Evolutionary conservation across 176 grass and related monocot genomes (phyloP).

Genomic region (Oryza glumipatula): DNA sequence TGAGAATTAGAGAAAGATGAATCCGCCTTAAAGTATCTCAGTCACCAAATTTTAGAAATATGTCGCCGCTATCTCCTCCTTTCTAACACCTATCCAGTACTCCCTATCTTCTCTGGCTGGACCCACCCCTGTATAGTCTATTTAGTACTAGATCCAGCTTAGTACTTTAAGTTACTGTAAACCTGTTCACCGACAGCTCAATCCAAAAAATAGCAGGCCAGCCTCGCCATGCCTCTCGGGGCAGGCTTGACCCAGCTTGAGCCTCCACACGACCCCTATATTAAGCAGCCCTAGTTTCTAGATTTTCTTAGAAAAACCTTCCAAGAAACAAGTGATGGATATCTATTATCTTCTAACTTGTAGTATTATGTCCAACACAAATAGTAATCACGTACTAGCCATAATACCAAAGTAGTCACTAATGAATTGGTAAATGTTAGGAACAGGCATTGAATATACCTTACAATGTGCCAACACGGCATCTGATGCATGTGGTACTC

Average conservation of each 20-base stretch:
- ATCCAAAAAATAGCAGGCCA: not conserved
- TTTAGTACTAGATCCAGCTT: not conserved
- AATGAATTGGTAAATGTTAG: not conserved
- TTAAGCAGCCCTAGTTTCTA: not conserved
- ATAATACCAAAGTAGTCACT: not conserved
- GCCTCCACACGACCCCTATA: not conserved
- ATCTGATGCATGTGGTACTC: not conserved
- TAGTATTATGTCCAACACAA: constrained; percentile 2
- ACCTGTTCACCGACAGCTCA: not conserved
- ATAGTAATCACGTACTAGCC: not conserved
- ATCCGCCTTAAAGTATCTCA: not conserved
- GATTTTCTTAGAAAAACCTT: not conserved
- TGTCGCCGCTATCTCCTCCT: not conserved
- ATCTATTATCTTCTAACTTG: not conserved
- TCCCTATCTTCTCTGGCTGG: not conserved
- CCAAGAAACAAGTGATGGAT: constrained; percentile 7
- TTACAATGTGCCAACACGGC: not conserved
- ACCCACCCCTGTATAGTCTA: not conserved
- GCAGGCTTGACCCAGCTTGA: not conserved
- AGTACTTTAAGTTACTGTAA: not conserved
- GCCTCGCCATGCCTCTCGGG: not conserved
- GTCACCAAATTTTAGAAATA: not conserved
- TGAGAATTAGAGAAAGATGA: constrained; percentile 3
- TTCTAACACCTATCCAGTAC: not conserved
- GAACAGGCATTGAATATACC: not conserved